These are phyloP conservation scores for Kregervanrija fluxuum DNA, from an alignment of 805 yeast genomes.

Conservation along the genomic window DNA sequence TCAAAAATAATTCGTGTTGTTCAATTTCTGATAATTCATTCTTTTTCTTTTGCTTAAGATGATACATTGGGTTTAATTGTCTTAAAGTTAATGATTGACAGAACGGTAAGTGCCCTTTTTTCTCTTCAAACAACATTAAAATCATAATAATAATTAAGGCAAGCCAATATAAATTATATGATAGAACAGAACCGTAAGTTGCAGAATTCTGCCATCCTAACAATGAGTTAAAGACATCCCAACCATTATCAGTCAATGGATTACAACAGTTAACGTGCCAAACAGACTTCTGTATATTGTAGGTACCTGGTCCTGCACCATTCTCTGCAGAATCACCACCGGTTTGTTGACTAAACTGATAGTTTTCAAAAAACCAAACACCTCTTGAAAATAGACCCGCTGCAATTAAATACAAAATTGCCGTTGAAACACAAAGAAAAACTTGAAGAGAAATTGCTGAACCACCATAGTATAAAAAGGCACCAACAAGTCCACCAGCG, in stretches of 20 bases:
- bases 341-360: slow-evolving; percentile 51
- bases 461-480: slow-evolving; percentile 68
- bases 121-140: slow-evolving; percentile 74
- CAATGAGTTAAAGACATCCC: slow-evolving; percentile 91
- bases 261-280: slow-evolving; percentile 97
- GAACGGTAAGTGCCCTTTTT: slow-evolving; percentile 68
- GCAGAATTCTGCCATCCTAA: slow-evolving; percentile 96
- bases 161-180: slow-evolving; percentile 85
- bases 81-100: slow-evolving; percentile 36
- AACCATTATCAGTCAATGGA: slow-evolving; percentile 81
- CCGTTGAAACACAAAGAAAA: slow-evolving; percentile 76
- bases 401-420: slow-evolving; percentile 75
- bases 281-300: slow-evolving; percentile 65
- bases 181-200: slow-evolving; percentile 78
- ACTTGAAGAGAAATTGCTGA: slow-evolving; percentile 70
- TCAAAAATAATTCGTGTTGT: slow-evolving; percentile 39
- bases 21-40: slow-evolving; percentile 41
- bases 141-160: slow-evolving; percentile 42
- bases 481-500: slow-evolving; percentile 67
- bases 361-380: slow-evolving; percentile 74
- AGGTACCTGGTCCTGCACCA: slow-evolving; percentile 90
- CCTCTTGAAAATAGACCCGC: slow-evolving; percentile 90
- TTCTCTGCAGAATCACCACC: slow-evolving; percentile 92
- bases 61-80: slow-evolving; percentile 59
- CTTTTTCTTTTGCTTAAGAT: slow-evolving; percentile 57